These are phyloP conservation scores for Aegilops longissima DNA, from an alignment of 176 grass and related monocot genomes.

Conservation along the genomic window DNA sequence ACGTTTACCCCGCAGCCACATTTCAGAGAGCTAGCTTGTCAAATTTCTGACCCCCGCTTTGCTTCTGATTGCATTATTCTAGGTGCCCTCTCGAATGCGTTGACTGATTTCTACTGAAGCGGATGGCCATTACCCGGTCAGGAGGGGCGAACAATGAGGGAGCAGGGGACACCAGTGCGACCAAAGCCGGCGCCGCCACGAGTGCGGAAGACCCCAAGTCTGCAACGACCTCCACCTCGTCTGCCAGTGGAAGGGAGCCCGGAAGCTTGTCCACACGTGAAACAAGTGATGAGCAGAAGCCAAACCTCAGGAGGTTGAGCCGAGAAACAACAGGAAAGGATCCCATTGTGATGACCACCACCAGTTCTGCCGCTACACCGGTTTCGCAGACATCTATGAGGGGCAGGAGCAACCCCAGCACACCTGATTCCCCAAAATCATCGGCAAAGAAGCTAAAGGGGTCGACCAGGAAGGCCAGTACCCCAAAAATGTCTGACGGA, in stretches of 20 bases:
- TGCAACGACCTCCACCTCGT: not conserved
- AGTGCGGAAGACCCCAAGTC: not conserved
- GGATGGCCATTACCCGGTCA: conserved; percentile 61
- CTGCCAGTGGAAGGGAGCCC: conserved; percentile 21
- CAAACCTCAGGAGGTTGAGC: conserved; percentile 55
- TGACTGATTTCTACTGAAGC: not conserved
- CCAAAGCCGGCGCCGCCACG: not conserved
- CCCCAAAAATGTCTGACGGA: conserved; percentile 18
- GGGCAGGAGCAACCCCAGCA: conserved; percentile 4
- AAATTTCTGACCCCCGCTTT: not conserved
- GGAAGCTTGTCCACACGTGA: not conserved
- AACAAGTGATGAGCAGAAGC: not conserved
- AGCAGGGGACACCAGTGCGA: not conserved
- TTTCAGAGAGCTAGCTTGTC: too few relatives aligned
- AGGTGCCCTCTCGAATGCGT: not conserved
- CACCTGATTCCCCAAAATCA: conserved; percentile 6
- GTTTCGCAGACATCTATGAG: conserved; percentile 19
- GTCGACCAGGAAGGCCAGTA: not conserved
- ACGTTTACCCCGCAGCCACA: too few relatives aligned
- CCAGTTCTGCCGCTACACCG: not conserved
- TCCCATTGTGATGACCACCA: not conserved
- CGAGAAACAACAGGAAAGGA: conserved; percentile 46
- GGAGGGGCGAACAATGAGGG: conserved; percentile 31
- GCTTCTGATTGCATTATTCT: not conserved
- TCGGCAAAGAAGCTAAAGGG: conserved; percentile 13